phyloP scores from a whole-genome alignment of 1,284 basidiomycete genomes.

The Quambalaria eucalypti region DNA sequence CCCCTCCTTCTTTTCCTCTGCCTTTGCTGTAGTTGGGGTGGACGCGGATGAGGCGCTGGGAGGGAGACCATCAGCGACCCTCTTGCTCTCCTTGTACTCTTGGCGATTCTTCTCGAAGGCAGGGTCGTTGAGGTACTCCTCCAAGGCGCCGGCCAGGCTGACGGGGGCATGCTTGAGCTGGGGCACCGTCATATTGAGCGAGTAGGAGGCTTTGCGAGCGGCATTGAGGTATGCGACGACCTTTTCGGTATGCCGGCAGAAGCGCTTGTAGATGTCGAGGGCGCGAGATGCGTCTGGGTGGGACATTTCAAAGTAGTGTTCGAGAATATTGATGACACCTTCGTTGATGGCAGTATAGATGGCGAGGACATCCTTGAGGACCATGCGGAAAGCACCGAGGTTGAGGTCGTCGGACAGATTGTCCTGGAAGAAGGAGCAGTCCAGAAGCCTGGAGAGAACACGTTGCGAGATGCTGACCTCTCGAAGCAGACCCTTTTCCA shows the following conservation, averaged over 20 bases:
- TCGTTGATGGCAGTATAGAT: slow-evolving; percentile 96
- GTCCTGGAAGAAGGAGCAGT: slow-evolving; percentile 87
- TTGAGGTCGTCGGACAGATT: slow-evolving; percentile 85
- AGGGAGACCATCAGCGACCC: slow-evolving; percentile 58
- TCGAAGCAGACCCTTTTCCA: slow-evolving; percentile 86
- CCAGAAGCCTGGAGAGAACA: slow-evolving; percentile 75
- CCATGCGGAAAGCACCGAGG: slow-evolving; percentile 78
- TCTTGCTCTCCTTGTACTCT: slow-evolving; percentile 81
- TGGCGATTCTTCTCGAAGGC: slow-evolving; percentile 89
- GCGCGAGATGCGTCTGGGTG: slow-evolving; percentile 78
- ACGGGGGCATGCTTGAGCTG: slow-evolving; percentile 92
- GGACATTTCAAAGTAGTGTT: slow-evolving; percentile 99
- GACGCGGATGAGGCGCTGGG: slow-evolving; percentile 1
- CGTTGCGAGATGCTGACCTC: slow-evolving; percentile 85
- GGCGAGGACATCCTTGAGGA: slow-evolving; percentile 92
- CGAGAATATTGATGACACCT: slow-evolving; percentile 85
- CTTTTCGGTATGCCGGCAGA: slow-evolving; percentile 85
- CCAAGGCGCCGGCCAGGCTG: slow-evolving; percentile 78
- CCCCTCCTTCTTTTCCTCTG: slow-evolving; percentile 14
- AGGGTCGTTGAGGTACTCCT: slow-evolving; percentile 90
- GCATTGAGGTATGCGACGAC: slow-evolving; percentile 91
- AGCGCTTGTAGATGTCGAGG: slow-evolving; percentile 80
- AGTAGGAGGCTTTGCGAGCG: slow-evolving; percentile 80
- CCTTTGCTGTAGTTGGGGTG: slow-evolving; percentile 9
- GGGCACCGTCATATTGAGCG: slow-evolving; percentile 85